Evolutionary conservation across 345 rosid genomes (phyloP).

Genomic region (Sisymbrium altissimum): DNA sequence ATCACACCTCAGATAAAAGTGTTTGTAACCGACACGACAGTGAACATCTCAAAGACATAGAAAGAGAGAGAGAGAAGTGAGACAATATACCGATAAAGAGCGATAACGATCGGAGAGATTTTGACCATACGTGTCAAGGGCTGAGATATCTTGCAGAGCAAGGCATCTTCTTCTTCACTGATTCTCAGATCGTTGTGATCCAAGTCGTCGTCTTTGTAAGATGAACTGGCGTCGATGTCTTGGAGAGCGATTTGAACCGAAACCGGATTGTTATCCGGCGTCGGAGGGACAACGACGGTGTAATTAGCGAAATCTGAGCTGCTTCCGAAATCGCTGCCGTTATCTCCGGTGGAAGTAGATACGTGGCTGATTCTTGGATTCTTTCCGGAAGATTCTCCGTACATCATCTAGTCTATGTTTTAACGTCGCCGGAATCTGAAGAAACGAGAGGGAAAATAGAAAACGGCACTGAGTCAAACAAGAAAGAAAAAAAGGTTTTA

Average conservation of each 20-base stretch:
- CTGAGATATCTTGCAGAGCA: constrained; percentile 18
- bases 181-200: constrained; percentile 29
- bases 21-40: constrained; percentile 27
- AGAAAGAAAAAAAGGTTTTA: not conserved
- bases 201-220: constrained; percentile 34
- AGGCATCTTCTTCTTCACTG: constrained; percentile 28
- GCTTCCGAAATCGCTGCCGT: constrained; percentile 45
- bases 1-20: constrained; percentile 1
- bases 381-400: constrained; percentile 24
- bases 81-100: constrained; percentile 9
- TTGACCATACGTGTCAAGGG: constrained; percentile 36
- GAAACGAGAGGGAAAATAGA: not conserved
- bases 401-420: constrained; percentile 29
- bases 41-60: not conserved
- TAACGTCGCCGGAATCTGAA: constrained; percentile 14
- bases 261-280: constrained; percentile 61
- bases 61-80: not conserved
- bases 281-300: constrained; percentile 52
- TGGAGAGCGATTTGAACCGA: constrained; percentile 27
- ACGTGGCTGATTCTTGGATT: constrained; percentile 41
- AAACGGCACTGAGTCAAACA: not conserved
- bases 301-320: constrained; percentile 38
- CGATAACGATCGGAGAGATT: constrained; percentile 24
- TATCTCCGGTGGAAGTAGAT: constrained; percentile 30
- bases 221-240: constrained; percentile 34